Conservation (phyloP, 306 rosid genomes). For the Medicago ruthenica region DNA sequence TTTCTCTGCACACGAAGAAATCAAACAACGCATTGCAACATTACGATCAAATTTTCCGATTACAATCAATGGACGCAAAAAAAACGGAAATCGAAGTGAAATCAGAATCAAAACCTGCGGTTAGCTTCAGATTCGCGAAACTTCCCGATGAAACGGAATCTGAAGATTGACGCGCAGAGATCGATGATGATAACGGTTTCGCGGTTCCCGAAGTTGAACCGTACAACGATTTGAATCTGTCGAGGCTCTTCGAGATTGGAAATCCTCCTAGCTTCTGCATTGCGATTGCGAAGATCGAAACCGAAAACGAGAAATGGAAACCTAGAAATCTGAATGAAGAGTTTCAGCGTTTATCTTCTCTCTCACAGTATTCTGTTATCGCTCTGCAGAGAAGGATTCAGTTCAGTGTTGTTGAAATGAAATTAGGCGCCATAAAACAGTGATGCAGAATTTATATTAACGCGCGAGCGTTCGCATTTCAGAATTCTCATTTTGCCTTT, state of each 20-base stretch:
- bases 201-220: conserved; percentile 58
- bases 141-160: conserved; percentile 72
- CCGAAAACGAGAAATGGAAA: conserved; percentile 34
- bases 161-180: conserved; percentile 57
- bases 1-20: conserved; percentile 64
- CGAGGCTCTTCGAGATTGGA: conserved; percentile 74
- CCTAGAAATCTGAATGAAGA: conserved; percentile 44
- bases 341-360: conserved; percentile 14
- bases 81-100: conserved; percentile 29
- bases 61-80: conserved; percentile 18
- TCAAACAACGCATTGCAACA: conserved; percentile 29
- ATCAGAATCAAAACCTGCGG: conserved; percentile 68
- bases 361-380: conserved; percentile 14
- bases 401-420: conserved; percentile 43
- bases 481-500: not conserved
- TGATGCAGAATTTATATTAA: conserved; percentile 36
- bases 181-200: conserved; percentile 51
- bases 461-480: not conserved
- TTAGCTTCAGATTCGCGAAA: conserved; percentile 81
- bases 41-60: conserved; percentile 31
- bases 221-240: conserved; percentile 78
- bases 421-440: conserved; percentile 51
- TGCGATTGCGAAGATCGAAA: conserved; percentile 31
- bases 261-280: conserved; percentile 73
- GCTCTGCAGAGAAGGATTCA: conserved; percentile 30